Base-by-base conservation (phyloP, 768 basidiomycete genomes). In the Boletus pseudopeckii region DNA sequence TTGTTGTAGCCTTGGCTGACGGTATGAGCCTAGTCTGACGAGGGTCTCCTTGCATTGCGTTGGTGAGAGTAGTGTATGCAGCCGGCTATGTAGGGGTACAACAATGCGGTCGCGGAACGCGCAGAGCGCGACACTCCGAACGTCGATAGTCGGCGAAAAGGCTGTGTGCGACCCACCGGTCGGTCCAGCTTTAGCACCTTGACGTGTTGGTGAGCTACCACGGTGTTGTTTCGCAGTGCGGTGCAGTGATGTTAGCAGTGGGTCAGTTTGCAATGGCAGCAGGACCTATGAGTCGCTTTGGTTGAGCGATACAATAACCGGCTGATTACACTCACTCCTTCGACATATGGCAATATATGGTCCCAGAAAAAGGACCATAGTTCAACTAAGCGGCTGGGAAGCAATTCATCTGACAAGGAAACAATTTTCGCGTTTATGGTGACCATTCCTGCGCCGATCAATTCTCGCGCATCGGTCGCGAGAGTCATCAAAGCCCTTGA, bases 311-410 rank as follows among this genome's bases (percentile, higher is more conserved):
- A 33, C 17, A 13, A 45, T 32, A 7, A 43, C 10, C 11, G n/a
- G 30, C 1, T 13, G 20, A 46, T 38, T 4, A 17, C 20, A 77
- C 85, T 65, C 62, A 92, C 90, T 50, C 90, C 91, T 78, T 93
- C 91, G 33, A 92, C 75, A 65, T 93, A 94, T 8, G 91, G 88
- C 7, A 94, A 74, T 26, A 93, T 85, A 55, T 90, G 85, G 61
- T 88, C 88, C 88, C 90, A 96, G 71, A 97, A 97, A 76, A 96
- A 95, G 14, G 80, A 82, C 93, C 94, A 98, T 17, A 90, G 78
- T 61, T 95, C 92, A 2, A 93, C 89, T 17, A 96, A 78, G 28
- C 91, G 79, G 5, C 75, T 75, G 6, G 95, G 74, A 15, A 98
- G 76, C 63, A 86, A 82, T 37, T 87, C 85, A 40, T 95, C 93